Base-by-base conservation (phyloP, 179 eudicot genomes). In the Spergularia azorica region DNA sequence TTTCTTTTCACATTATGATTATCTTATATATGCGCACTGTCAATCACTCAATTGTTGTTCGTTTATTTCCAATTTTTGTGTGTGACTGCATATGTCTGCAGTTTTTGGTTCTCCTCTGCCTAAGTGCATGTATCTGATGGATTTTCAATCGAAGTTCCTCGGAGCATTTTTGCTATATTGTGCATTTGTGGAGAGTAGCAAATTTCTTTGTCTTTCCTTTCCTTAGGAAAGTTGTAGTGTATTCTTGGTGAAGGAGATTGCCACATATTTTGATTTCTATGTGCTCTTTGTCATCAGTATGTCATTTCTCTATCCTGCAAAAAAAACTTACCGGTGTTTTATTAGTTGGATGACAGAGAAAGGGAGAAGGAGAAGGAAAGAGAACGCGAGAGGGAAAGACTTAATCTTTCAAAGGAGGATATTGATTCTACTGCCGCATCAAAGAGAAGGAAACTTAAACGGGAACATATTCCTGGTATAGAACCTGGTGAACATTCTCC, bases 401-500 rank as follows among this genome's bases (percentile, higher is more conserved):
- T 84, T 60, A 83, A 39, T 81, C 82, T 83, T 72, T 65, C 68
- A 71, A 94, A 93, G 83, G 99, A 96, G 73, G 99, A 94, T 54
- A 67, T 86, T 52, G 99, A 96, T 80, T 61, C 87, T 68, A 86
- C 64, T 87, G 94, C 89, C 63, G 90, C 91, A 17, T 85, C 97
- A 57, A 96, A 90, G 85, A 86, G 97, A 80, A 85, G 99, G 78
- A 96, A 92, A 84, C 92, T 94, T 18, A 96, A 96, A 83, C 88
- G 99, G 72, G 99, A 96, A 75, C 96, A 88, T 76, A 71, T 86
- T 71, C 79, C 87, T 50, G 84, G 83, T 63, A 67, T 84, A 1
- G 99, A 96, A 84, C 86, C 97, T 71, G 99, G 98, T 43, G 99
- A 96, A 81, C 92, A 88, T 78, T 85, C 92, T 43, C 97, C 97